Percentiles rank a stretch among this genome's conserved stretches.
Conservation (phyloP, 176 grass and related monocot genomes). For the Cymbopogon citratus region DNA sequence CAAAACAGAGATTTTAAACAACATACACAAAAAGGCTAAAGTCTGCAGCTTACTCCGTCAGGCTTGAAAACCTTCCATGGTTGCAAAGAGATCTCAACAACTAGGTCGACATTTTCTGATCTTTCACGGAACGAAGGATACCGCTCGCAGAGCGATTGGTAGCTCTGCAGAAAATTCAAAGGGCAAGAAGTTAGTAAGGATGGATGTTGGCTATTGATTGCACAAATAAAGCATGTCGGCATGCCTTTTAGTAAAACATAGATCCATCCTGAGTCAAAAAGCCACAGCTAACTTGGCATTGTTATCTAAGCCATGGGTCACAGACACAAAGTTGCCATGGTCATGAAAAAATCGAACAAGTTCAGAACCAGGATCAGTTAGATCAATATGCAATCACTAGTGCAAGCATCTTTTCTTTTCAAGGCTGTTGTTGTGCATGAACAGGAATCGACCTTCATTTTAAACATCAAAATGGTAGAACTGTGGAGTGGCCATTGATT, state of each 20-base stretch:
- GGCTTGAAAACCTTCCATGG: conserved; percentile 98
- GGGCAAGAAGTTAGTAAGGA: neutral
- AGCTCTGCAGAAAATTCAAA: conserved; percentile 55
- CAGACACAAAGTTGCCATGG: neutral
- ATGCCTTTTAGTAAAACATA: neutral
- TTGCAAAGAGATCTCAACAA: conserved; percentile 98
- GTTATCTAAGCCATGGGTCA: neutral
- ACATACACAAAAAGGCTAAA: conserved; percentile 28
- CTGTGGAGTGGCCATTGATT: neutral
- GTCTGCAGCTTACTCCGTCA: conserved; percentile 67
- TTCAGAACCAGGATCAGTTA: neutral
- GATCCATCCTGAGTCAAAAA: neutral
- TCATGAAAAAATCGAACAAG: neutral
- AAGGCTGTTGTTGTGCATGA: neutral
- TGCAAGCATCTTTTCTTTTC: neutral
- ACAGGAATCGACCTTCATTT: neutral
- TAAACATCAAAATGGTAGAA: neutral
- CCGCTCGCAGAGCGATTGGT: conserved; percentile 73
- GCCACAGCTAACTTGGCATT: neutral
- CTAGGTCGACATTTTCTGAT: conserved; percentile 95
- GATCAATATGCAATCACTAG: neutral
- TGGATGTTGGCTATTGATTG: neutral
- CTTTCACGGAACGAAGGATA: conserved; percentile 96
- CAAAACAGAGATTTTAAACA: conserved; percentile 12
- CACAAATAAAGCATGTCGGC: neutral